These are phyloP conservation scores for Viola pubescens DNA, from an alignment of 441 rosid genomes.

Conservation along the genomic window DNA sequence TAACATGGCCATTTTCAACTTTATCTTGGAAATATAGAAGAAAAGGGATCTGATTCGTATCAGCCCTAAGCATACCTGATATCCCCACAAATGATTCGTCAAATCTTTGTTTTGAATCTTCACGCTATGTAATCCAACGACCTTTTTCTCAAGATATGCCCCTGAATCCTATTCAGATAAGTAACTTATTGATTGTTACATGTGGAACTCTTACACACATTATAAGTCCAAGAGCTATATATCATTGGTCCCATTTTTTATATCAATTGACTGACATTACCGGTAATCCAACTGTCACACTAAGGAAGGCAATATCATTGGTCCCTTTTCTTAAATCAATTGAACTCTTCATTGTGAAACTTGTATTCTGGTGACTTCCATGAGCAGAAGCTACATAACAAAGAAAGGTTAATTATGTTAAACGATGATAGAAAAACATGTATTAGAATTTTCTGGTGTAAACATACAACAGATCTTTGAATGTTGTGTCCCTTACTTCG, in stretches of 20 bases:
- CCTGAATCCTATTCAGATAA: slow-evolving; percentile 48
- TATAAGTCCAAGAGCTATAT: not conserved
- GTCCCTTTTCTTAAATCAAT: slow-evolving; percentile 42
- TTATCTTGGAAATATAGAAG: not conserved
- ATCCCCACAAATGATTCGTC: slow-evolving; percentile 48
- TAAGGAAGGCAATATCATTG: slow-evolving; percentile 51
- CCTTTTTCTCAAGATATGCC: slow-evolving; percentile 51
- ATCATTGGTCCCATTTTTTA: not conserved
- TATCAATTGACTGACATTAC: slow-evolving; percentile 27
- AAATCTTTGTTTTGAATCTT: slow-evolving; percentile 33
- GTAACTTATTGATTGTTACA: not conserved
- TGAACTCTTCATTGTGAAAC: slow-evolving; percentile 30
- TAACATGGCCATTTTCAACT: not conserved
- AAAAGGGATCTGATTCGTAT: not conserved
- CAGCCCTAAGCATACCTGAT: slow-evolving; percentile 38
- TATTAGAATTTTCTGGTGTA: not conserved
- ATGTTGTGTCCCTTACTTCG: not conserved
- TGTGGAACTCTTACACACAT: not conserved
- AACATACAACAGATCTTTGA: not conserved
- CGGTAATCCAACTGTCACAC: slow-evolving; percentile 66
- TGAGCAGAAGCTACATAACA: slow-evolving; percentile 46
- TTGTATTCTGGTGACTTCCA: slow-evolving; percentile 28
- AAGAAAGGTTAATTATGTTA: slow-evolving; percentile 8
- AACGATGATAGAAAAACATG: not conserved
- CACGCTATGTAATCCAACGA: slow-evolving; percentile 41